A percentile compares a stretch with the other conserved stretches of the same genome.
Conservation (phyloP, 2,329 filamentous ascomycete genomes). For the Cryphonectria naterciae region DNA sequence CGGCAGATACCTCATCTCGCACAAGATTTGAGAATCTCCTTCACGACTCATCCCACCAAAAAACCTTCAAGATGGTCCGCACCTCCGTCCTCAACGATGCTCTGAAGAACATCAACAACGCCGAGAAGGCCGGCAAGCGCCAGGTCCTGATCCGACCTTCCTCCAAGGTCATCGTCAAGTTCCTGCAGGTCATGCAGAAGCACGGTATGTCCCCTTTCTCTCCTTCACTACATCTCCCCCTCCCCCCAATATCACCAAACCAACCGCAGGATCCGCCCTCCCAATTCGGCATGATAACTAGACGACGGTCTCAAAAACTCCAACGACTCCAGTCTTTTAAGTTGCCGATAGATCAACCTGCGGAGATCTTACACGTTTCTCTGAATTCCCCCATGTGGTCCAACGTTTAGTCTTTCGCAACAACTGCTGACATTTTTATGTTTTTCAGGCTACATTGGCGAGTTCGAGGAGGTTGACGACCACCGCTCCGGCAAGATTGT, state of each 20-base stretch:
- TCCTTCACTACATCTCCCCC: not conserved
- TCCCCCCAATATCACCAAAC: conserved; percentile 20
- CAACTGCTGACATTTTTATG: conserved; percentile 65
- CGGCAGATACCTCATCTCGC: conserved; percentile 69
- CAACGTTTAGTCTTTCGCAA: conserved; percentile 95
- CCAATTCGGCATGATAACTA: conserved; percentile 99
- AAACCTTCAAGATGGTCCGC: conserved; percentile 86
- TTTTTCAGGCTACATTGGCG: conserved; percentile 88
- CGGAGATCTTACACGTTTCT: conserved; percentile 97
- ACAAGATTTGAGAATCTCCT: conserved; percentile 80
- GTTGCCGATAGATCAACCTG: conserved; percentile 91
- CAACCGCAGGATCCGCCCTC: conserved; percentile 26
- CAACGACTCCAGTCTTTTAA: conserved; percentile 99
- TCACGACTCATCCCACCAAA: conserved; percentile 48
- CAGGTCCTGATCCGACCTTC: conserved; percentile 97
- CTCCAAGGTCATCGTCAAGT: conserved; percentile 99
- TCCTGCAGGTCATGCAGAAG: conserved; percentile 98
- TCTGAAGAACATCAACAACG: conserved; percentile 99
- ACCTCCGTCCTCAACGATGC: conserved; percentile 99
- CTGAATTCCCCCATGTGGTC: conserved; percentile 75
- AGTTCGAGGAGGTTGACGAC: conserved; percentile 99
- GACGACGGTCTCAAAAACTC: conserved; percentile 81
- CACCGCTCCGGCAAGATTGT: conserved; percentile 99
- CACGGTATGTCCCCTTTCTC: conserved; percentile 75
- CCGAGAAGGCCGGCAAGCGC: conserved; percentile 99